phyloP scores from a whole-genome alignment of 2,329 filamentous ascomycete species.

The Coleophoma cylindrospora region DNA sequence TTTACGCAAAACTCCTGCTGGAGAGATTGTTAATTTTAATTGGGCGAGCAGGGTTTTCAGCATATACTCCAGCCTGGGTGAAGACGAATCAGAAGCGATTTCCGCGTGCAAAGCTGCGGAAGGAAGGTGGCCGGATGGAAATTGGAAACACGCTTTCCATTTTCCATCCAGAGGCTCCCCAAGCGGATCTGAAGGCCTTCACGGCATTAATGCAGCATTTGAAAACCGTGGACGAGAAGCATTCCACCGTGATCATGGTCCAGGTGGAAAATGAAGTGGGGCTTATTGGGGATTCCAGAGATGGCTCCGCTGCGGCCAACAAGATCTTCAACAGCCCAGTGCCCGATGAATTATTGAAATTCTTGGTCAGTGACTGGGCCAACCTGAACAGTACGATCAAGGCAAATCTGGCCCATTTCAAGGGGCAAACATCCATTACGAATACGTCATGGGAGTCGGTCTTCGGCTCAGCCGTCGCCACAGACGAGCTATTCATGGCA shows the following conservation, averaged over 20 bases:
- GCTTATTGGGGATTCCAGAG: constrained; percentile 45
- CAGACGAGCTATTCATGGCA: constrained; percentile 44
- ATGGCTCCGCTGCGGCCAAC: constrained; percentile 36
- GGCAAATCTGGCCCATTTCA: constrained; percentile 5
- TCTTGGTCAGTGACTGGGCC: constrained; percentile 20
- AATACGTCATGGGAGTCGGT: constrained; percentile 30
- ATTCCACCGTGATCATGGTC: constrained; percentile 48
- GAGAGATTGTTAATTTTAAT: no score
- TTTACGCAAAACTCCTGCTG: no score
- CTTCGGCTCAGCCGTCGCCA: constrained; percentile 31
- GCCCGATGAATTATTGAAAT: constrained; percentile 29
- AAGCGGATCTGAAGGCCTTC: constrained; percentile 35
- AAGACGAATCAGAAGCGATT: constrained; percentile 28
- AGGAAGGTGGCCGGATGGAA: constrained; percentile 18
- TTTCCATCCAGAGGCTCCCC: constrained; percentile 30
- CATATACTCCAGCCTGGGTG: constrained; percentile 34
- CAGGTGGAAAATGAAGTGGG: constrained; percentile 54
- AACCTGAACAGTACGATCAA: constrained; percentile 18
- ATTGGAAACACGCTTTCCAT: constrained; percentile 29
- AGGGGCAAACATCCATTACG: neutral
- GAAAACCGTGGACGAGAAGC: constrained; percentile 36
- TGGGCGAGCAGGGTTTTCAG: constrained; percentile 13
- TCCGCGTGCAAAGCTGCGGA: constrained; percentile 22
- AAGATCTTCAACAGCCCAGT: constrained; percentile 32
- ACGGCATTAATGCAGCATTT: constrained; percentile 31